These are phyloP conservation scores for Ilex asprella DNA, from an alignment of 257 asterid species.

Conservation along the genomic window DNA sequence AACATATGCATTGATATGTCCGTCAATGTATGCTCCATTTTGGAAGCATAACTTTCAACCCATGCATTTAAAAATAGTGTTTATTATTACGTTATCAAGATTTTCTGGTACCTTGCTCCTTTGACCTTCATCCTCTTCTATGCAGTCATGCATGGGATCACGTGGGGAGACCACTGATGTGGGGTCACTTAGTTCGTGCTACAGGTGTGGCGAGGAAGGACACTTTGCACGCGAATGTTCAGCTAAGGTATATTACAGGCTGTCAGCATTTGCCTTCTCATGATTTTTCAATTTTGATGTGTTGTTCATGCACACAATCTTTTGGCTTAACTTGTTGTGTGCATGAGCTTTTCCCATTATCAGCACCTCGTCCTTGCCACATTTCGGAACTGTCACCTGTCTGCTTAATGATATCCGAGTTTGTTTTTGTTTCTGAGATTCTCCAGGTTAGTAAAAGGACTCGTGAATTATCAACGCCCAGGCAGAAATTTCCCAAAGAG, in stretches of 20 bases:
- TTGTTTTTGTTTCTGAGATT: conserved; percentile 3
- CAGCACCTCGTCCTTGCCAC: background rate
- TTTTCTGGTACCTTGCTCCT: no score
- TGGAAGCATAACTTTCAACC: no score
- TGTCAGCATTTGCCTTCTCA: background rate
- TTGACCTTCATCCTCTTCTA: background rate
- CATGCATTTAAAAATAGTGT: no score
- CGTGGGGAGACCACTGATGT: conserved; percentile 29
- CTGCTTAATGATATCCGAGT: background rate
- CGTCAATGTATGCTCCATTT: no score
- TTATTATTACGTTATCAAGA: no score
- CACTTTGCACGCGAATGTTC: conserved; percentile 96
- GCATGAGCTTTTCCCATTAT: background rate
- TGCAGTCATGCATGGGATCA: conserved; percentile 55
- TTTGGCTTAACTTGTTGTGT: background rate
- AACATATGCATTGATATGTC: no score
- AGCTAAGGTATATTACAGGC: conserved; percentile 31
- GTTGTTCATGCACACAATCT: background rate
- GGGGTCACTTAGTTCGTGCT: conserved; percentile 47
- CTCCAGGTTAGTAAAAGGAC: conserved; percentile 49
- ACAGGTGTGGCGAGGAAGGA: conserved; percentile 66
- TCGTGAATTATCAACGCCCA: conserved; percentile 66
- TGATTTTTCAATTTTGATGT: background rate
- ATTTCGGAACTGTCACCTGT: background rate
- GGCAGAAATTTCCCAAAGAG: conserved; percentile 38